A percentile compares a stretch with the other conserved stretches of the same genome.
Conservation (phyloP, 2,329 filamentous ascomycete genomes). For the Mycocentrospora acerina region DNA sequence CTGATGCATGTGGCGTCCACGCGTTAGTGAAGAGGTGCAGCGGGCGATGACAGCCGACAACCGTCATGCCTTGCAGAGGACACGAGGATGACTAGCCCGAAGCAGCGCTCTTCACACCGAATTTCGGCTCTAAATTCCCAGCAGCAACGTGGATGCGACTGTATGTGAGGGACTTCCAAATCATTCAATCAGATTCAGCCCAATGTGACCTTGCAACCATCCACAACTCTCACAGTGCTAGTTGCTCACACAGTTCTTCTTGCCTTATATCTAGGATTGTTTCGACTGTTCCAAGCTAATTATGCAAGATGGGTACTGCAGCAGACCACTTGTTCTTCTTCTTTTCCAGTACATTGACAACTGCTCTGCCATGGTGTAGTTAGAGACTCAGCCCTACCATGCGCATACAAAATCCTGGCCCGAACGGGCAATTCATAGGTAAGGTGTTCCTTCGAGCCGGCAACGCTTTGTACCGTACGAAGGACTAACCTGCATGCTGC, state of each 20-base stretch:
- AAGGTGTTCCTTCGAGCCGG: slow-evolving; percentile 7
- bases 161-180: no score
- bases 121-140: no score
- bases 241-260: no score
- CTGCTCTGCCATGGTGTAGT: background rate
- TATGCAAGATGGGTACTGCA: no score
- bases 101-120: background rate
- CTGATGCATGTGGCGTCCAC: background rate
- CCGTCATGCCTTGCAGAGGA: background rate
- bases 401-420: background rate
- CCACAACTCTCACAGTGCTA: no score
- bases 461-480: slow-evolving; percentile 8
- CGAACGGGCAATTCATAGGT: slow-evolving; percentile 14
- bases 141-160: no score
- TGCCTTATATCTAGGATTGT: no score
- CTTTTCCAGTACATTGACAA: background rate
- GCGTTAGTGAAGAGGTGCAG: no score
- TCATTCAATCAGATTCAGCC: no score
- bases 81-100: background rate
- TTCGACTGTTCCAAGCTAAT: no score
- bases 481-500: slow-evolving; percentile 26
- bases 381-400: background rate
- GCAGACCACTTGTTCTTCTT: background rate
- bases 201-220: no score
- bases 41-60: background rate